Base-by-base conservation (phyloP, 495 filamentous ascomycete species). In the Tirmania nivea region DNA sequence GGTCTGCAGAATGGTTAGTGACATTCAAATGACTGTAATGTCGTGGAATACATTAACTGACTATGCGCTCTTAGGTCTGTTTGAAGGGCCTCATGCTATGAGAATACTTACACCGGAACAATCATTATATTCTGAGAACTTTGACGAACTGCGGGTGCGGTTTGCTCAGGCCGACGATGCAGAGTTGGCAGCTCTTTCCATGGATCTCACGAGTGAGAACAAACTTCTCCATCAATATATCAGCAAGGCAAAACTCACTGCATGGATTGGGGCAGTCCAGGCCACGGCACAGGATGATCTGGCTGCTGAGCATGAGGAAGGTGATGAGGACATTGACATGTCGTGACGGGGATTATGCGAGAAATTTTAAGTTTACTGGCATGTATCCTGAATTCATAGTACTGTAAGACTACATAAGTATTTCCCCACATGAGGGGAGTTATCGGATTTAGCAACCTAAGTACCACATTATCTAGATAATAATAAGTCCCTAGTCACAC, bases 251-350 rank as follows among this genome's bases (percentile, higher is more conserved):
- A 47, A 52, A 5, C 39, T 64, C 14, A 51, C 42, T 11, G 54
- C 49, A 12, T 64, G 62, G 62, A 60, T 56, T 10, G 37, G 39
- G 10, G 62, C 48, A 0, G 57, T 57, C 47, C 21, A 48, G 11
- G 59, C 61, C 12, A 34, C 14, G n/a, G 72, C 68, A 34, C 70
- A 54, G 42, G 67, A 68, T 56, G 55, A 74, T 54, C 36, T 66
- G 63, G 52, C 75, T 60, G 16, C 34, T 25, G 52, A 34, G 51
- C 6, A 53, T 52, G 34, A 48, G 35, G 36, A 36, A 20, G 60
- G 60, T 47, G 1, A 45, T 45, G 39, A 45, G 39, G 39, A 45
- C 17, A 45, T 45, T 45, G 56, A 51, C 16, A 57, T 63, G 4
- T 59, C 58, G 21, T 54, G 57, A 34, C 56, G 52, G 7, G 3